A percentile compares a stretch with the other conserved stretches of the same genome.
These are phyloP conservation scores for Senna siamea DNA, from an alignment of 306 rosid species.

Conservation along the genomic window DNA sequence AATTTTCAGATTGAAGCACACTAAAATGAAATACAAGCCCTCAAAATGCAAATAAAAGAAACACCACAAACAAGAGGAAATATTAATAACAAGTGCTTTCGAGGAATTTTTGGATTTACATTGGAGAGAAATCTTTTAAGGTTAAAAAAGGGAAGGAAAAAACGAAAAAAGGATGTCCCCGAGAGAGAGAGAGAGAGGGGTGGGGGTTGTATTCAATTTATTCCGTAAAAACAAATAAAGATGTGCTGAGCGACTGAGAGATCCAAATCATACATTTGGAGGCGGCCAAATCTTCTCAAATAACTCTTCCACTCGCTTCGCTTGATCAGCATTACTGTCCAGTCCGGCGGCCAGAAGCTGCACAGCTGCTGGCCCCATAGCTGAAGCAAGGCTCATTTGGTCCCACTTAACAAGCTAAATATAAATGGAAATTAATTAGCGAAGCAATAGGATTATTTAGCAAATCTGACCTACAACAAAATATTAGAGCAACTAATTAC, in stretches of 20 bases:
- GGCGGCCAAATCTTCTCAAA: constrained; percentile 96
- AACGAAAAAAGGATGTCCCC: too few species aligned
- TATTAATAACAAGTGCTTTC: neutral
- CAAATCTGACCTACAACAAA: neutral
- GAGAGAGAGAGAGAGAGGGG: too few species aligned
- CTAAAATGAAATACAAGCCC: neutral
- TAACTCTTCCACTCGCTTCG: constrained; percentile 81
- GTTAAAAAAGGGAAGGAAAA: neutral
- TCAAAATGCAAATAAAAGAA: neutral
- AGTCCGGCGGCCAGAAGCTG: constrained; percentile 83
- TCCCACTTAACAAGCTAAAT: constrained; percentile 86
- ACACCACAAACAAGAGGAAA: neutral
- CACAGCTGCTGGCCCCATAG: constrained; percentile 88
- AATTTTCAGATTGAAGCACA: too few species aligned
- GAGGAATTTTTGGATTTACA: constrained; percentile 22
- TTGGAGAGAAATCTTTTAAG: constrained; percentile 15
- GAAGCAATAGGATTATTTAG: neutral
- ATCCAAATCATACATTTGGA: constrained; percentile 74
- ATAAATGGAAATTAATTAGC: constrained; percentile 39
- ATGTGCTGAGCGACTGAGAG: constrained; percentile 30
- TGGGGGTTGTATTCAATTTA: constrained; percentile 32
- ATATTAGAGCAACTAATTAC: neutral
- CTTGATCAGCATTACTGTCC: constrained; percentile 83
- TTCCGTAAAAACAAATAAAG: constrained; percentile 32
- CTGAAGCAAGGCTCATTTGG: constrained; percentile 67